Evolutionary conservation across 169 alveolate genomes (phyloP).

Genomic region (Eimeria falciformis): DNA sequence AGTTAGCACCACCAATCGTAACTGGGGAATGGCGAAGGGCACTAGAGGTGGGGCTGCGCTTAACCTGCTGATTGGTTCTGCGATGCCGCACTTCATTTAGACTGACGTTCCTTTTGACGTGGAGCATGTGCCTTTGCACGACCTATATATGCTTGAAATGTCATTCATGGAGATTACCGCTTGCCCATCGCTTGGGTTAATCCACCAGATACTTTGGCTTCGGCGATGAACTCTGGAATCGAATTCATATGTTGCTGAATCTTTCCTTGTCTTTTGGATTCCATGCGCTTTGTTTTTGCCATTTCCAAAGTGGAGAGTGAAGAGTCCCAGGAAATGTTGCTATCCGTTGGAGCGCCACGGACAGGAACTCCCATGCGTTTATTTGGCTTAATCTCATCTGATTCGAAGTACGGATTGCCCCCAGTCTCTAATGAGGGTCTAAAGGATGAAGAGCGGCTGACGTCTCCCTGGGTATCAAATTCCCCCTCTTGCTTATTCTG

Average conservation of each 20-base stretch:
- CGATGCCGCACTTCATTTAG: no score
- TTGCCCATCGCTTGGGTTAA: no score
- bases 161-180: no score
- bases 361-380: slow-evolving; percentile 61
- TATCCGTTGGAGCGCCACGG: slow-evolving; percentile 49
- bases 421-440: slow-evolving; percentile 64
- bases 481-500: slow-evolving; percentile 33
- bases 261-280: slow-evolving; percentile 48
- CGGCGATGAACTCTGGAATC: slow-evolving; percentile 65
- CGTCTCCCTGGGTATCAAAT: not conserved
- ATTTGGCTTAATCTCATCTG: slow-evolving; percentile 61
- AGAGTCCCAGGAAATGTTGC: slow-evolving; percentile 34
- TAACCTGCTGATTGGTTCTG: no score
- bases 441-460: slow-evolving; percentile 61
- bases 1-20: no score
- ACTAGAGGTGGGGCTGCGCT: no score
- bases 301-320: slow-evolving; percentile 40
- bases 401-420: slow-evolving; percentile 53
- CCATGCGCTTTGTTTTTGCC: slow-evolving; percentile 46
- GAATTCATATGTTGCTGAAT: slow-evolving; percentile 3
- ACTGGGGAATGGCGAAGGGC: no score
- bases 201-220: slow-evolving; percentile 52
- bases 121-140: no score
- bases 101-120: no score
- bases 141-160: no score